Evolutionary conservation across 768 basidiomycete species (phyloP).

Genomic region (Trametes cingulata): DNA sequence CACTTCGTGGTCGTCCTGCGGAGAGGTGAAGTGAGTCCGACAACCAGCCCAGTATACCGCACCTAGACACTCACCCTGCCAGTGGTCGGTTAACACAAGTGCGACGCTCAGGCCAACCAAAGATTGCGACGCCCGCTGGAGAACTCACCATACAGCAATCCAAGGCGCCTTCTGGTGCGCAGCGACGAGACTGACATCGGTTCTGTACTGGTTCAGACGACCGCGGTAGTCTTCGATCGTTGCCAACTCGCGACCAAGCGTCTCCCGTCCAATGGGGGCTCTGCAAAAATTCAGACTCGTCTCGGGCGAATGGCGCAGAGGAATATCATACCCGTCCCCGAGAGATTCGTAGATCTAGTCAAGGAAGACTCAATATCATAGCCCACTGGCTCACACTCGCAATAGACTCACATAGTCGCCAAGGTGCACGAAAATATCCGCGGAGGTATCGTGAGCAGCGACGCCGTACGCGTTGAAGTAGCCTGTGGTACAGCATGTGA

Average conservation of each 20-base stretch:
- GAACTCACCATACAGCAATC: slow-evolving; percentile 53
- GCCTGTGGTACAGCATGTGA: slow-evolving; percentile 32
- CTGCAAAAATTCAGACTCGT: slow-evolving; percentile 25
- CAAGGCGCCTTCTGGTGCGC: slow-evolving; percentile 54
- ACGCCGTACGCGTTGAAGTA: slow-evolving; percentile 65
- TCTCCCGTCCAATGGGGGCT: slow-evolving; percentile 48
- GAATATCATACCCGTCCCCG: slow-evolving; percentile 31
- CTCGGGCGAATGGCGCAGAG: neutral
- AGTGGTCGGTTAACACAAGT: neutral
- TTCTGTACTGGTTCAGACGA: slow-evolving; percentile 53
- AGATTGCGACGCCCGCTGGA: neutral
- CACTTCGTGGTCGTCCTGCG: slow-evolving; percentile 56
- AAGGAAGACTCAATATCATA: neutral
- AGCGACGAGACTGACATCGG: slow-evolving; percentile 46
- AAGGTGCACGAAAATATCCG: slow-evolving; percentile 57
- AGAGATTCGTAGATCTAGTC: slow-evolving; percentile 52
- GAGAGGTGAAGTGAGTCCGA: neutral
- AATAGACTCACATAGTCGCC: slow-evolving; percentile 57
- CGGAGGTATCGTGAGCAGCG: slow-evolving; percentile 51
- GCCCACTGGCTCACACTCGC: neutral
- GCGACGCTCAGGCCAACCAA: neutral
- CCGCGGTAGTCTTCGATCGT: slow-evolving; percentile 58
- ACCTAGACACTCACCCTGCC: neutral
- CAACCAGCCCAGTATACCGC: neutral
- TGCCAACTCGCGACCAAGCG: slow-evolving; percentile 54